Evolutionary conservation across 371 early-diverging fungal genomes (phyloP), one percentile per base, ranked within the genome.

Genomic region (Actinomortierella ambigua): DNA sequence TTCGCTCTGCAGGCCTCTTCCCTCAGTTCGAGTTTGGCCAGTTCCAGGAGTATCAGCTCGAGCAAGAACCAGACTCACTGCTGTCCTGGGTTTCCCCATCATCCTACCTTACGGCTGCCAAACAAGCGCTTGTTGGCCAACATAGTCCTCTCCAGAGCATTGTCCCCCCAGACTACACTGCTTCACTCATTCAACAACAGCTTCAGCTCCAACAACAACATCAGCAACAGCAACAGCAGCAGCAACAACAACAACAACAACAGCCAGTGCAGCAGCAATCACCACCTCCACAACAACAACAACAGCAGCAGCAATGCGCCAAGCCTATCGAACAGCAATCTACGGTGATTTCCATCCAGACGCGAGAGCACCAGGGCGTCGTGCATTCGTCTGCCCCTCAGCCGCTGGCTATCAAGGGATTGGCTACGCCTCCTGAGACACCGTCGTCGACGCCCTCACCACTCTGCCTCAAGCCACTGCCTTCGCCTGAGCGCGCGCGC

Each of bases 341-440:
- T n/a, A 3, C 24, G 23, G 24, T 24, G 23, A 14, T 23, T 3
- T 14, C 13, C 23, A 11, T 26, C 52, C 17, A 46, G 40, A 47
- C 39, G 43, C 44, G 47, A 23, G 17, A 49, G 47, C 51, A 50
- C 13, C 50, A 50, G 40, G n/a, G 24, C 23, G 24, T 59, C 23
- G 24, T 59, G 22, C 49, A 53, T 11, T 2, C 56, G 47, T 27
- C 28, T 51, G 20, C 59, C 53, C 51, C 29, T 28, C 51, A 27
- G 0, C 24, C 51, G n/a, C 24, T 51, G 17, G n/a, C 7, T 27
- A 41, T 4, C 53, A 57, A 22, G 0, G 60, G 60, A 1, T 20
- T 62, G 57, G 56, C 65, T 53, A 65, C 73, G n/a, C 73, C 73
- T 42, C 73, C 73, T 1, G 63, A 55, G 44, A 71, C 66, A 7